Percentiles rank a stretch among this genome's conserved stretches.
Conservation (phyloP, 495 filamentous ascomycete genomes). For the Parathielavia hyrcaniae region DNA sequence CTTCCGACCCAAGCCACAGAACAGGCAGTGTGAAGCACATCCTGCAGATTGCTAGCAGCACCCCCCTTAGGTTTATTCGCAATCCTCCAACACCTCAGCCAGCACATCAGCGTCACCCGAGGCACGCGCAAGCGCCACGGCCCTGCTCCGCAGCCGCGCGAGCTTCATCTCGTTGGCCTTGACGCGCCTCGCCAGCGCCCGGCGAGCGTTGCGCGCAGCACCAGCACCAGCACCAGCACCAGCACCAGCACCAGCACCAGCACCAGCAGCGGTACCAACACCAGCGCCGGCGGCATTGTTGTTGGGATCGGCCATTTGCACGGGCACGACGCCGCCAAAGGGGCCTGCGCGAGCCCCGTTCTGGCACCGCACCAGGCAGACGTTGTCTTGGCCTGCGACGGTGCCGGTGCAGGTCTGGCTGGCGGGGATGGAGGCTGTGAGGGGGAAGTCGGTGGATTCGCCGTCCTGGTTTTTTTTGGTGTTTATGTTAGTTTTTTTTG, state of each 20-base stretch:
- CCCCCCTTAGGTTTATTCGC: background rate
- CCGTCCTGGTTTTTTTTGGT: slow-evolving; percentile 19
- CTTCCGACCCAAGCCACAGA: background rate
- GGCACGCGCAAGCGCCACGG: slow-evolving; percentile 7
- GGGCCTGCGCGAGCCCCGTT: slow-evolving; percentile 47
- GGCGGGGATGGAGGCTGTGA: slow-evolving; percentile 43
- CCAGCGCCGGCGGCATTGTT: too few relatives aligned
- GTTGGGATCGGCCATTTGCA: slow-evolving; percentile 40
- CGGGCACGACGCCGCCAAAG: slow-evolving; percentile 50
- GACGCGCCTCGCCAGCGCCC: slow-evolving; percentile 3
- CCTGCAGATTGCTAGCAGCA: too few relatives aligned
- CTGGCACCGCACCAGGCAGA: slow-evolving; percentile 50
- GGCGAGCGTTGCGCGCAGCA: background rate
- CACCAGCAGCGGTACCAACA: background rate
- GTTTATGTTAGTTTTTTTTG: background rate
- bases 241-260: background rate
- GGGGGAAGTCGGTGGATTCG: slow-evolving; percentile 38
- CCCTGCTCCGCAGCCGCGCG: background rate
- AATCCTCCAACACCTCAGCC: slow-evolving; percentile 17
- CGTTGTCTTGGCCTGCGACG: slow-evolving; percentile 46
- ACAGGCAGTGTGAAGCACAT: too few relatives aligned
- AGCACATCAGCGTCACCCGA: slow-evolving; percentile 10
- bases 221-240: background rate
- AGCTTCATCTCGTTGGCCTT: background rate
- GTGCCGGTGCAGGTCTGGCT: slow-evolving; percentile 47